phyloP scores from a whole-genome alignment of 257 asterid species.

The Fraxinus americana region DNA sequence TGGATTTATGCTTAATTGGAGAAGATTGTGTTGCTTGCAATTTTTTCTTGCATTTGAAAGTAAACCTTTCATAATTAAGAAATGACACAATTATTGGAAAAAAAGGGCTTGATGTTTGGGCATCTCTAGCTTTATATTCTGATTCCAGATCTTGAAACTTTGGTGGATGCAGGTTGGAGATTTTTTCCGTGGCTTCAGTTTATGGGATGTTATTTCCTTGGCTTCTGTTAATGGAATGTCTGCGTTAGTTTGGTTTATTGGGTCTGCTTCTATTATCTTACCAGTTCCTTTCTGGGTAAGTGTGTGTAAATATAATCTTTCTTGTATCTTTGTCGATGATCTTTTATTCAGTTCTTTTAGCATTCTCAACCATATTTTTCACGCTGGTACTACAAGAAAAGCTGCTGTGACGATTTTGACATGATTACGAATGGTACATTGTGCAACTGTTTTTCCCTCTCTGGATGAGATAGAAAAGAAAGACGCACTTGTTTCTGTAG shows the following conservation, averaged over 20 bases:
- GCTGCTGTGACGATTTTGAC: not conserved
- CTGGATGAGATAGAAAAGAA: not conserved
- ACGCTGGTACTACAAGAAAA: not conserved
- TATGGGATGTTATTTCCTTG: not conserved
- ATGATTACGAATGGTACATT: not conserved
- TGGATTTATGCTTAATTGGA: not conserved
- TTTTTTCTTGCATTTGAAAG: not conserved
- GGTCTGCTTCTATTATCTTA: constrained; percentile 25
- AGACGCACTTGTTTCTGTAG: not conserved
- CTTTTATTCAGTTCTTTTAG: not conserved
- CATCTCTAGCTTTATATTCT: constrained; percentile 15
- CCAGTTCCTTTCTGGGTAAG: constrained; percentile 38
- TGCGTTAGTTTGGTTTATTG: constrained; percentile 21
- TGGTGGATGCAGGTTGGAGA: constrained; percentile 76
- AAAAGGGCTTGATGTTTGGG: not conserved
- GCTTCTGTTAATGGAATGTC: constrained; percentile 18
- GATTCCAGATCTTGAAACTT: constrained; percentile 23
- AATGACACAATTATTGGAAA: not conserved
- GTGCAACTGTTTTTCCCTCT: not conserved
- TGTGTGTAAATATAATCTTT: constrained; percentile 38
- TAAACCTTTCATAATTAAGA: not conserved
- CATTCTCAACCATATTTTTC: not conserved
- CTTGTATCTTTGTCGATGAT: not conserved
- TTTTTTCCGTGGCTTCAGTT: constrained; percentile 25
- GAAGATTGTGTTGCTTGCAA: not conserved